phyloP scores from a whole-genome alignment of 2,329 filamentous ascomycete genomes.

The Penicillium glabrum region DNA sequence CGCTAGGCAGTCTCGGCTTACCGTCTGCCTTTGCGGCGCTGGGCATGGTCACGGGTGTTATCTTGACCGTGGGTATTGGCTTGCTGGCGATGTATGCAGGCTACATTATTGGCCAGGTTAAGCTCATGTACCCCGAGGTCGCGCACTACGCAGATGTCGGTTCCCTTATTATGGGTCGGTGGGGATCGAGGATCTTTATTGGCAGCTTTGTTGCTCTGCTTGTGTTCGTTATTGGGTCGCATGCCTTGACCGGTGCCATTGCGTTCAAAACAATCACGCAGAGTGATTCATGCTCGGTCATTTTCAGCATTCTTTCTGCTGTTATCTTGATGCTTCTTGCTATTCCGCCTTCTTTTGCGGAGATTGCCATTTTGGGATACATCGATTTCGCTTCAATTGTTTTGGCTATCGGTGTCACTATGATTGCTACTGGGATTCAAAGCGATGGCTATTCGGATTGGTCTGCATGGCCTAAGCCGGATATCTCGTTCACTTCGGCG shows the following conservation, averaged over 20 bases:
- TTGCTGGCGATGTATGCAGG: conserved; percentile 37
- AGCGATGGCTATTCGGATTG: conserved; percentile 17
- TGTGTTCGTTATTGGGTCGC: conserved; percentile 11
- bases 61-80: conserved; percentile 39
- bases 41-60: conserved; percentile 46
- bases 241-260: conserved; percentile 14
- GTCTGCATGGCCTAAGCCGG: conserved; percentile 13
- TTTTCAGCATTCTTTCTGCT: conserved; percentile 11
- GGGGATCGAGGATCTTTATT: conserved; percentile 13
- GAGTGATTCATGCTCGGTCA: conserved; percentile 10
- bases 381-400: conserved; percentile 32
- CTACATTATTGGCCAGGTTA: conserved; percentile 12
- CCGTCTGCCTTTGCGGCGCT: conserved; percentile 41
- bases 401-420: conserved; percentile 30
- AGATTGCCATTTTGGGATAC: conserved; percentile 14
- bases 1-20: conserved; percentile 5
- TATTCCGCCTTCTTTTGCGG: conserved; percentile 32
- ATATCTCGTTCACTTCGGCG: conserved; percentile 5
- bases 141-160: conserved; percentile 15
- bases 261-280: conserved; percentile 11
- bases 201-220: conserved; percentile 9
- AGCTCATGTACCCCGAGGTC: conserved; percentile 12
- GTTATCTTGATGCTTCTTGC: conserved; percentile 28
- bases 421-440: conserved; percentile 32
- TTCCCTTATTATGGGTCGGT: conserved; percentile 4